These are phyloP conservation scores for Lachnellula subtilissima DNA, from an alignment of 2,329 filamentous ascomycete genomes.

Conservation along the genomic window DNA sequence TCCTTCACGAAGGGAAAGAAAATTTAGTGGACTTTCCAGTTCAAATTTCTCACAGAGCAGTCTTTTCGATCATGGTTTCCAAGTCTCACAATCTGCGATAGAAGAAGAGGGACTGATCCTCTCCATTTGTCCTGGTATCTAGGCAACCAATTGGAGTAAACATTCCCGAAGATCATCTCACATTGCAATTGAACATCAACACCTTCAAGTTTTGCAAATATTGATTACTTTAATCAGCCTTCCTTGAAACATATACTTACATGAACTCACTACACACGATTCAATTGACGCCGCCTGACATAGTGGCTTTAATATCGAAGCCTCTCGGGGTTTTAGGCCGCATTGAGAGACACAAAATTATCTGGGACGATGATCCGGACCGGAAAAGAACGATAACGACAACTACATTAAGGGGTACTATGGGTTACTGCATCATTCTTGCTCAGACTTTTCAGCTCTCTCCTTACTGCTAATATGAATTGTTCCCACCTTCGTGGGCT, in stretches of 20 bases:
- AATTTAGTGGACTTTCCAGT: too few species aligned
- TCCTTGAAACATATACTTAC: not conserved
- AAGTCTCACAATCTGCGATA: too few species aligned
- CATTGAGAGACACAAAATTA: not conserved
- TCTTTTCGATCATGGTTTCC: too few species aligned
- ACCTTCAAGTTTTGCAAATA: not conserved
- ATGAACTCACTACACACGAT: not conserved
- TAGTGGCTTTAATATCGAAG: not conserved
- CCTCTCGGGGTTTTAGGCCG: not conserved
- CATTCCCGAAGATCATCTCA: too few species aligned
- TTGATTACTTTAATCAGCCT: not conserved
- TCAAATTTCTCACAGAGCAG: too few species aligned
- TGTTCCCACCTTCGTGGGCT: not conserved
- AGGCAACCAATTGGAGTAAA: too few species aligned
- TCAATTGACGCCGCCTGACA: not conserved
- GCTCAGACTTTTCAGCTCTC: slow-evolving; percentile 1
- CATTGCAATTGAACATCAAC: not conserved
- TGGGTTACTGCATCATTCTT: slow-evolving; percentile 2
- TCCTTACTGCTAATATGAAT: slow-evolving; percentile 1
- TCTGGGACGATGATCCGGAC: not conserved
- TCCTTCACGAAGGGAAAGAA: not conserved
- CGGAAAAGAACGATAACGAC: not conserved
- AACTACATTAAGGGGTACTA: not conserved
- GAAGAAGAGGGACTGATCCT: too few species aligned
- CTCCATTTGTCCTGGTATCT: too few species aligned